Base-by-base conservation (phyloP, 345 rosid species). In the Eucalyptus cloeziana region DNA sequence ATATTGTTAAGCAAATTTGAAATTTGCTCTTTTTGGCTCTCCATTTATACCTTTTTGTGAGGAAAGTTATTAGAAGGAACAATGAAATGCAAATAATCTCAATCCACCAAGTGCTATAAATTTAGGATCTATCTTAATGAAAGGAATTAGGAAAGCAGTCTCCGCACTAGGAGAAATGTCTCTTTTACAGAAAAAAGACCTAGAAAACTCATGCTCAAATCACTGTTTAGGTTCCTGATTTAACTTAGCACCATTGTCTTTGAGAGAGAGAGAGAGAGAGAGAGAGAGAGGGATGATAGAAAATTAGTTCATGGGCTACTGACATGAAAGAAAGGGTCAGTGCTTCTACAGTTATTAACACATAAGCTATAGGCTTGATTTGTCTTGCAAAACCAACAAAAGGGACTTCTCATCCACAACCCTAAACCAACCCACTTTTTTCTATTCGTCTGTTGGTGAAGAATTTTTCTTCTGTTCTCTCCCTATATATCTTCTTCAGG, bases 311-410 rank as follows among this genome's bases (percentile, higher is more conserved):
- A 87, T 47, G 93, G 86, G 91, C 89, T 91, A 52, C 90, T 86
- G 25, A 87, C 89, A 92, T 54, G 86, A 44, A 90, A 89, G 92
- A 91, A 92, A 90, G 90, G 91, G 89, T 93, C 90, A 90, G 89
- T 90, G 91, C 87, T 79, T 88, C 90, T 93, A 76, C 85, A 76
- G 85, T 40, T 40, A 76, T 21, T 22, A 76, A 76, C 64, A 91
- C 91, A 92, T 90, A 56, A 49, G 71, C 86, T n/a, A 64, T 40
- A 62, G 91, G 90, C 88, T 88, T 91, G 87, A 90, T 90, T 88
- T 93, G 95, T 93, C 97, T 95, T 95, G 96, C 91, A 91, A 93
- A 95, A 92, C 91, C 94, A 94, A 94, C 94, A 93, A 95, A 94
- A 95, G 97, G 92, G 97, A 95, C 97, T 93, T 90, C 79, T 89